phyloP scores from a whole-genome alignment of 2,329 filamentous ascomycete genomes.

The Tolypocladium guangdongense region DNA sequence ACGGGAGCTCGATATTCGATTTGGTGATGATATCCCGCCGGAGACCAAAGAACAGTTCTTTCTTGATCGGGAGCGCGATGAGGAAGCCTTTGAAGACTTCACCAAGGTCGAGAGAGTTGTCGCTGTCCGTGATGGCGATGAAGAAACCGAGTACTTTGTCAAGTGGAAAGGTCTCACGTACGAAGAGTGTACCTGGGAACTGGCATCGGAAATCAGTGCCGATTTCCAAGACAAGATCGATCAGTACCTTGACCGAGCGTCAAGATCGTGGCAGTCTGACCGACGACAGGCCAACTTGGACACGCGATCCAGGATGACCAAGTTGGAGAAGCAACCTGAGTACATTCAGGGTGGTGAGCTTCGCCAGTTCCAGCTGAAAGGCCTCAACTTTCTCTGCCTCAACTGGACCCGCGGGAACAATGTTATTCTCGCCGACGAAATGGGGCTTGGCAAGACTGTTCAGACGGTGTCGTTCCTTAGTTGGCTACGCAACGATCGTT shows the following conservation, averaged over 20 bases:
- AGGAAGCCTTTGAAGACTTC: conserved; percentile 81
- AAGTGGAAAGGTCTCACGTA: conserved; percentile 97
- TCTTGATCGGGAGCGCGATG: conserved; percentile 84
- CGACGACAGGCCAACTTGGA: conserved; percentile 63
- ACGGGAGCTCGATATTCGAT: conserved; percentile 66
- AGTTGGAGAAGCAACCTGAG: conserved; percentile 67
- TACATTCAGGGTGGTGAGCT: conserved; percentile 81
- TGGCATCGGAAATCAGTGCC: conserved; percentile 59
- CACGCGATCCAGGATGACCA: conserved; percentile 64
- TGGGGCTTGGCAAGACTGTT: conserved; percentile 96
- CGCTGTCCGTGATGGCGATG: conserved; percentile 66
- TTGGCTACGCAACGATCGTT: conserved; percentile 84
- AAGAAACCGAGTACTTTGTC: conserved; percentile 78
- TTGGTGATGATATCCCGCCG: conserved; percentile 64
- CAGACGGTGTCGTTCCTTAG: conserved; percentile 96
- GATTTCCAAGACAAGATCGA: conserved; percentile 86
- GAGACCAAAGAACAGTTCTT: conserved; percentile 91
- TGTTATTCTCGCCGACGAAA: conserved; percentile 95
- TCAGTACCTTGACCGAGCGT: conserved; percentile 74
- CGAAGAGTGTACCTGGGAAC: conserved; percentile 91
- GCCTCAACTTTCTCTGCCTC: conserved; percentile 88
- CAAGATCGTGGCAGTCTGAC: conserved; percentile 72
- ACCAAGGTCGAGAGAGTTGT: conserved; percentile 91
- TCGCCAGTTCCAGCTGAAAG: conserved; percentile 85
- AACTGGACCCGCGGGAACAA: conserved; percentile 94